Evolutionary conservation across 2,329 filamentous ascomycete genomes (phyloP).

Genomic region (Fusarium armeniacum): DNA sequence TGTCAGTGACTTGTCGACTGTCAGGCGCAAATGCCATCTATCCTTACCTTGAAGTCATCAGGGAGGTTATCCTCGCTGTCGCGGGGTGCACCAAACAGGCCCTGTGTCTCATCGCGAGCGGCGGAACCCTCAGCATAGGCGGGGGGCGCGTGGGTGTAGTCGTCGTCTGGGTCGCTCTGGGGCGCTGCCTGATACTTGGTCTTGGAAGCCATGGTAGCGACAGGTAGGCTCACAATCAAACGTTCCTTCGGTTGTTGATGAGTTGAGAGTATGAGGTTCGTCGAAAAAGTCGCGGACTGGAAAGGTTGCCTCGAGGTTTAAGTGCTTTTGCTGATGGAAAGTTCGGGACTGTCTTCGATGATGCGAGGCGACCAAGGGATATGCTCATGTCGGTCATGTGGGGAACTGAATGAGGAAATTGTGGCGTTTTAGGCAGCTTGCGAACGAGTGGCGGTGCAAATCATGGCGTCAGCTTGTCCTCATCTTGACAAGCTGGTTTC

Average conservation of each 20-base stretch:
- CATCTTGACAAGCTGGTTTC: background rate
- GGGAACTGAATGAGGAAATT: slow-evolving; percentile 17
- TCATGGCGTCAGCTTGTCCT: slow-evolving; percentile 40
- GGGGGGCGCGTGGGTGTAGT: slow-evolving; percentile 85
- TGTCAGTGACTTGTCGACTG: slow-evolving; percentile 31
- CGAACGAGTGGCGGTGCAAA: slow-evolving; percentile 34
- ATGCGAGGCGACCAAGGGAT: slow-evolving; percentile 39
- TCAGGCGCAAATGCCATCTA: background rate
- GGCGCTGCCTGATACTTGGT: slow-evolving; percentile 87
- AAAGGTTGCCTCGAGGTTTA: slow-evolving; percentile 25
- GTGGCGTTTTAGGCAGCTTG: slow-evolving; percentile 45
- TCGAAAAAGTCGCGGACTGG: background rate
- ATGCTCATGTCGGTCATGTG: slow-evolving; percentile 45
- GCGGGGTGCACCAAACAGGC: slow-evolving; percentile 77
- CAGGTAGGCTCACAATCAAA: background rate
- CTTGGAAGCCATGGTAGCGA: slow-evolving; percentile 73
- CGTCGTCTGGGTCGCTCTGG: slow-evolving; percentile 87
- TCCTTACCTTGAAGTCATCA: slow-evolving; percentile 90
- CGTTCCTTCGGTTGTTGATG: background rate
- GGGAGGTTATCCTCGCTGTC: slow-evolving; percentile 91
- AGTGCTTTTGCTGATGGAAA: slow-evolving; percentile 31
- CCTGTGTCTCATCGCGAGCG: slow-evolving; percentile 65
- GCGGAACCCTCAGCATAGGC: slow-evolving; percentile 76
- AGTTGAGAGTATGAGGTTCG: background rate
- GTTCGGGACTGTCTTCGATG: slow-evolving; percentile 41